A percentile compares a stretch with the other conserved stretches of the same genome.
Evolutionary conservation across 2,329 filamentous ascomycete genomes (phyloP).

Genomic region (Apiospora arundinis): DNA sequence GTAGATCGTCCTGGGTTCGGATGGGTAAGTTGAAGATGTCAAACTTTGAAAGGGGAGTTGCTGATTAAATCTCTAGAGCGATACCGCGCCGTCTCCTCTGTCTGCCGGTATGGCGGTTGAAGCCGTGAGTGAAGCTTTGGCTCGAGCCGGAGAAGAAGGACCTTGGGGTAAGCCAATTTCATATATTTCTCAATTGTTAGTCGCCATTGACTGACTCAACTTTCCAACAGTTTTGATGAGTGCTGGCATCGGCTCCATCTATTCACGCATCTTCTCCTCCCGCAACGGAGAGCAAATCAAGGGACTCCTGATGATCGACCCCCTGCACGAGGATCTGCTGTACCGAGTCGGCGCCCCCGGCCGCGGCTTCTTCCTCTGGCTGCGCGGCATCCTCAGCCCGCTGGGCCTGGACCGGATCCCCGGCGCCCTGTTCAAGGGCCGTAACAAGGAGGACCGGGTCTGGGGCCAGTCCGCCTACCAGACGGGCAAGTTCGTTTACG

Average conservation of each 20-base stretch:
- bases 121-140: constrained; percentile 84
- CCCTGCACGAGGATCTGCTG: constrained; percentile 87
- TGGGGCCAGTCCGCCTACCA: constrained; percentile 83
- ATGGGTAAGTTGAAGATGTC: constrained; percentile 58
- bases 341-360: constrained; percentile 68
- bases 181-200: not conserved
- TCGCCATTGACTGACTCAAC: too few species aligned
- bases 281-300: constrained; percentile 77
- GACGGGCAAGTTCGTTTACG: constrained; percentile 83
- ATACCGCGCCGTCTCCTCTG: constrained; percentile 92
- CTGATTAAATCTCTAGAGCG: constrained; percentile 52
- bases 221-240: constrained; percentile 69
- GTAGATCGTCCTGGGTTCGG: constrained; percentile 90
- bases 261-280: constrained; percentile 89
- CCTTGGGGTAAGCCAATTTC: constrained; percentile 66
- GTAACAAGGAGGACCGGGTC: constrained; percentile 81
- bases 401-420: constrained; percentile 82
- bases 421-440: constrained; percentile 82
- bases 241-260: constrained; percentile 85
- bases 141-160: constrained; percentile 78
- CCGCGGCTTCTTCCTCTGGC: constrained; percentile 85
- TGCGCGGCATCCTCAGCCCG: constrained; percentile 83
- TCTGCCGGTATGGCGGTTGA: constrained; percentile 94
- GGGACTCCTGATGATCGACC: constrained; percentile 85
- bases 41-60: too few species aligned